Evolutionary conservation across 1,284 basidiomycete species (phyloP), one percentile per base, ranked within the genome.

Genomic region (Irpex lacteus): DNA sequence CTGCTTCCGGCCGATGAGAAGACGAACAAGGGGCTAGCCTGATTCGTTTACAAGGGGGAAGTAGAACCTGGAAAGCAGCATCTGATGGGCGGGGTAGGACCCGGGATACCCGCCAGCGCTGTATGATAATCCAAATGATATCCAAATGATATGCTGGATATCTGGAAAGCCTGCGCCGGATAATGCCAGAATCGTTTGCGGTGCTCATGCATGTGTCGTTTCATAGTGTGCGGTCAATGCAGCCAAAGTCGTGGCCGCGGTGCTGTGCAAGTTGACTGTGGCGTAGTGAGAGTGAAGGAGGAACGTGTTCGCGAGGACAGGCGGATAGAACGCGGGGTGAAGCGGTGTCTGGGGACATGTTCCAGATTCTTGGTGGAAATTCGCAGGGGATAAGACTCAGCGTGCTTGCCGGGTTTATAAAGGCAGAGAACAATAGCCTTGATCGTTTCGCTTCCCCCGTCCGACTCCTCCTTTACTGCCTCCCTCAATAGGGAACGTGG

Each of bases 341-440:
- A 11, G 57, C 36, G 49, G 62, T 63, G 62, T 59, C 57, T 59
- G 59, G 62, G 62, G 58, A 6, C 3, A 26, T 56, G 54, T 11
- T 13, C 11, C n/a, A n/a, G 44, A 7, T 53, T 53, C 52, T 53
- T 26, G 52, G 52, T 53, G 52, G 52, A 53, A 53, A 26, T 53
- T 53, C 52, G 52, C 15, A 53, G 52, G 19, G 11, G 52, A n/a
- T 53, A 26, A 26, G 19, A 9, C 19, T 9, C 21, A n/a, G 52
- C 15, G 52, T 19, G 52, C 11, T 13, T n/a, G 52, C 21, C 26
- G 26, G 40, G 40, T 44, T 44, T 76, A 76, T 73, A 77, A 77
- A 72, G 63, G 47, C 53, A 26, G 59, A 69, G 63, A 71, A 76
- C 75, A 77, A 77, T 77, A 76, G 44, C 66, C 5, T 21, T 36